Base-by-base conservation (phyloP, 495 filamentous ascomycete genomes). In the Platismatia glauca region DNA sequence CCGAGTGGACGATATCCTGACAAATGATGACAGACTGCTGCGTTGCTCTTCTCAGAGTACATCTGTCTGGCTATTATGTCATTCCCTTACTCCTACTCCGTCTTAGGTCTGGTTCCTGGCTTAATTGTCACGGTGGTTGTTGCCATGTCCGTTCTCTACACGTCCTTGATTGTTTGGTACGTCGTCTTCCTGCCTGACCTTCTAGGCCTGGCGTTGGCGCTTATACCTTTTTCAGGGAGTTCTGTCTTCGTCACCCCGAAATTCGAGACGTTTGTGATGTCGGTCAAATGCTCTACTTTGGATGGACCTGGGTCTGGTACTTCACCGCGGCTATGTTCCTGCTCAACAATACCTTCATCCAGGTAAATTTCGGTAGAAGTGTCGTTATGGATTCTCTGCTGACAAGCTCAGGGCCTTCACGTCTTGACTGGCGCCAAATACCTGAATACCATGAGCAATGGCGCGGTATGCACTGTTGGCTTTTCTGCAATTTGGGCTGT, bases 51-150 rank as follows among this genome's bases (percentile, higher is more conserved):
- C 74, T 90, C 88, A 12, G 90, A 95, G 74, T 95, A 95, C 68
- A 95, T 95, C 58, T 95, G 90, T 74, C 73, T 95, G 78, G 90
- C 90, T 43, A 95, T 95, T 69, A 95, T 95, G 90, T 92, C 88
- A 27, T 95, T 95, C 70, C 90, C 90, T 1, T 94, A 86, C 79
- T 92, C 89, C 0, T 95, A 95, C 75, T 89, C 89, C 11, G 77
- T 91, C 41, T 81, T 95, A 27, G 90, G 90, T 13, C 80, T 95
- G 33, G 89, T 94, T n/a, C 90, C 90, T 1, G 90, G 90, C 48
- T 71, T 95, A 64, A 92, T 95, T 63, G 69, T 94, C 66, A 95
- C 90, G 0, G 78, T 89, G 5, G 82, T 90, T 34, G 81, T 90
- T 58, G 89, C 90, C 11, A 79, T 69, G 22, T 68, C 89, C 27